Base-by-base conservation (phyloP, 345 rosid species). In the Kernera saxatilis region DNA sequence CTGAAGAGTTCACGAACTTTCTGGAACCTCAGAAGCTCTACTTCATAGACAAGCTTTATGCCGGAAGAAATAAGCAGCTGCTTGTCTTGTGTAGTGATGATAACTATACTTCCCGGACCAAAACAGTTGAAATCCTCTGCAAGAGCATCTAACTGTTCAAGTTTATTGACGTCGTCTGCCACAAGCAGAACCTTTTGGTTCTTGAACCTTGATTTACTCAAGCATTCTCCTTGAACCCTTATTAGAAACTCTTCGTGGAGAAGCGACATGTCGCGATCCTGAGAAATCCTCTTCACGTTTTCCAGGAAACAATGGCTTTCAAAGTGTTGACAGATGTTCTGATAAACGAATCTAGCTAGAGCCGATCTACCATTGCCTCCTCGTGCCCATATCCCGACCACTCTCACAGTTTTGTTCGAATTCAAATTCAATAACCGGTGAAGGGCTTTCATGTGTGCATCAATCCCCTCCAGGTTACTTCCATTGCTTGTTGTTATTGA, bases 21-120 rank as follows among this genome's bases (percentile, higher is more conserved):
- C 6, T 6, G 5, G 17, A 53, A 50, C 4, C 23, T 46, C 50
- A 81, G 46, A 41, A 6, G 35, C 61, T 64, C 40, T 7, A 55
- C 71, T 23, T 74, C 67, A 14, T 77, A 77, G 4, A 71, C 67
- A 10, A 9, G 17, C 22, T 60, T 43, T 10, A 70, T 63, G 5
- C 27, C 21, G 19, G 1, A 13, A 6, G 55, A 58, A 0, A 0
- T 6, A 35, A 79, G 61, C 27, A 79, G 30, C 41, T 65, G 73
- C 40, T 44, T 70, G 48, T 74, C 51, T 48, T 73, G 75, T 27
- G 78, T 51, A 44, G 70, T 72, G 61, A 77, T 44, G 21, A 77
- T 50, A 19, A 74, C 78, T 29, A 57, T 1, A 58, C 78, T 74
- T 8, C 72, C 72, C 5, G 72, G 67, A 59, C 73, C 77, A 51